These are phyloP conservation scores for Blastobotrys muscicola DNA, from an alignment of 805 yeast genomes.

Conservation along the genomic window DNA sequence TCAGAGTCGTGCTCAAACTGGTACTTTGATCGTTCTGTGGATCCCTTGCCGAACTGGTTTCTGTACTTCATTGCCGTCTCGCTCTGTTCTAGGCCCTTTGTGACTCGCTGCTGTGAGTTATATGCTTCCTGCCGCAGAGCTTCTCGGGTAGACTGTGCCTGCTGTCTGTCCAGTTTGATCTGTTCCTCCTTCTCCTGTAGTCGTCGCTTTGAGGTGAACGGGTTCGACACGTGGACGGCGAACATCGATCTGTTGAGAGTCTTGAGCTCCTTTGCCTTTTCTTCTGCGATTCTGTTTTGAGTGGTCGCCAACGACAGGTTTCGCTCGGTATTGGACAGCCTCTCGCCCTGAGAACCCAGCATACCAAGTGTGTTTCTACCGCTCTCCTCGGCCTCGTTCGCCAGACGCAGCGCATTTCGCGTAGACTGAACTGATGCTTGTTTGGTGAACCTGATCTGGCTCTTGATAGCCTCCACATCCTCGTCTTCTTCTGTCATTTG, in stretches of 20 bases:
- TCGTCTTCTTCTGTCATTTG: slow-evolving; percentile 50
- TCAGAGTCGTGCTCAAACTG: slow-evolving; percentile 86
- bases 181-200: slow-evolving; percentile 64
- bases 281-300: slow-evolving; percentile 74
- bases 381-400: slow-evolving; percentile 61
- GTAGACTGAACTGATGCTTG: slow-evolving; percentile 82
- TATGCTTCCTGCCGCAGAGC: slow-evolving; percentile 49
- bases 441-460: slow-evolving; percentile 72
- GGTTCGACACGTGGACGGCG: slow-evolving; percentile 73
- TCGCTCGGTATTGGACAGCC: slow-evolving; percentile 70
- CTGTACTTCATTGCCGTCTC: slow-evolving; percentile 25
- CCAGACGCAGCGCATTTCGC: slow-evolving; percentile 66
- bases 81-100: slow-evolving; percentile 37
- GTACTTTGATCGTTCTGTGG: slow-evolving; percentile 50
- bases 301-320: slow-evolving; percentile 68
- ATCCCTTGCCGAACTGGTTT: slow-evolving; percentile 15
- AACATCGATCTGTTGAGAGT: slow-evolving; percentile 73
- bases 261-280: slow-evolving; percentile 68
- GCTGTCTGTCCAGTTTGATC: slow-evolving; percentile 50
- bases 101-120: slow-evolving; percentile 60
- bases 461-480: slow-evolving; percentile 78
- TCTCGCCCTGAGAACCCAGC: slow-evolving; percentile 89
- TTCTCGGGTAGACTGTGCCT: slow-evolving; percentile 55
- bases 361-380: slow-evolving; percentile 81
- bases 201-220: slow-evolving; percentile 76